phyloP scores from a whole-genome alignment of 2,329 filamentous ascomycete genomes.

The Cryphonectria nitschkei region DNA sequence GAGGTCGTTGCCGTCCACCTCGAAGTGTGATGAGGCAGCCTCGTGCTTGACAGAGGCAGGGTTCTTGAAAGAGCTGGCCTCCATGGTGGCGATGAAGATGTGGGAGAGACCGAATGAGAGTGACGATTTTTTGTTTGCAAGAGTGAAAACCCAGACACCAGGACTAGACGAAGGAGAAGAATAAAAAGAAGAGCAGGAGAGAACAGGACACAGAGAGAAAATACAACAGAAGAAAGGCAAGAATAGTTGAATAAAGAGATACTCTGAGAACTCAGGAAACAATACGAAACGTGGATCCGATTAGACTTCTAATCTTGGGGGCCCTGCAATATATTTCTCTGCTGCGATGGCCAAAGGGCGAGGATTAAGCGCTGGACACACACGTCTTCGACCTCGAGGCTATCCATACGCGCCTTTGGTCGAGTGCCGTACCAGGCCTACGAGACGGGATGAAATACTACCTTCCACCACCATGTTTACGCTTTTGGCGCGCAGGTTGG shows the following conservation, averaged over 20 bases:
- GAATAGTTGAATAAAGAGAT: slow-evolving; percentile 1
- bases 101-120: slow-evolving; percentile 8
- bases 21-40: slow-evolving; percentile 51
- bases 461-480: neutral
- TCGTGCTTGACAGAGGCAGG: slow-evolving; percentile 24
- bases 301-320: neutral
- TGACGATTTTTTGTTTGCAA: neutral
- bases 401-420: slow-evolving; percentile 3
- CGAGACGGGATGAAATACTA: neutral
- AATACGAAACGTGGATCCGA: slow-evolving; percentile 21
- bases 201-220: neutral
- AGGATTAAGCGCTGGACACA: slow-evolving; percentile 18
- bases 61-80: slow-evolving; percentile 17
- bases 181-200: neutral
- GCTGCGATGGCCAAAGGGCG: neutral
- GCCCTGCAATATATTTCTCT: neutral
- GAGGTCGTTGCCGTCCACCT: slow-evolving; percentile 48
- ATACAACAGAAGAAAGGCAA: slow-evolving; percentile 4
- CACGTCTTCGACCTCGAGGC: neutral
- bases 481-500: neutral
- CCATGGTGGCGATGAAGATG: slow-evolving; percentile 15
- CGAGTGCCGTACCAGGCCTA: slow-evolving; percentile 7
- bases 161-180: neutral
- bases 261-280: neutral
- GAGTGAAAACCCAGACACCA: slow-evolving; percentile 4